phyloP scores from a whole-genome alignment of 805 yeast genomes.

The Suhomyces prunicola region DNA sequence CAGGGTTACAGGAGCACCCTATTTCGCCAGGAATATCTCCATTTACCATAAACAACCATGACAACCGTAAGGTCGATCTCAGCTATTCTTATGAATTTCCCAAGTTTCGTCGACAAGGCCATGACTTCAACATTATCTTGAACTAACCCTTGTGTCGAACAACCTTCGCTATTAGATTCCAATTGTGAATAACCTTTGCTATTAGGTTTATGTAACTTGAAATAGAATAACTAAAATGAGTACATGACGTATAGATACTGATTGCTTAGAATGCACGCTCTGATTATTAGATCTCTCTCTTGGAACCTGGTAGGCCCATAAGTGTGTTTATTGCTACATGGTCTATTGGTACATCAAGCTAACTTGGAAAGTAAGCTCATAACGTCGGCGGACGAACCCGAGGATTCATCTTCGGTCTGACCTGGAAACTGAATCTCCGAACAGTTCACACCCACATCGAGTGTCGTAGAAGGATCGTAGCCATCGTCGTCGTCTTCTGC shows the following conservation, averaged over 20 bases:
- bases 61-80: neutral
- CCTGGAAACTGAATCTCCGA: neutral
- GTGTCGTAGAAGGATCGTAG: neutral
- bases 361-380: slow-evolving; percentile 33
- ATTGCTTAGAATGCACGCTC: no score
- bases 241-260: neutral
- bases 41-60: neutral
- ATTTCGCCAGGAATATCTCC: neutral
- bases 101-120: neutral
- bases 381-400: slow-evolving; percentile 17
- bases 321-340: neutral
- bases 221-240: neutral
- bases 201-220: neutral
- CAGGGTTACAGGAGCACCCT: neutral
- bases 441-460: slow-evolving; percentile 2
- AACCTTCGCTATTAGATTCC: neutral
- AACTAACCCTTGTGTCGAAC: neutral
- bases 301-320: no score
- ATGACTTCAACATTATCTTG: slow-evolving; percentile 8
- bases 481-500: slow-evolving; percentile 2
- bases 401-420: neutral
- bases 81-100: neutral
- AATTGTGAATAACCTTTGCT: neutral
- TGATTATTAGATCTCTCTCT: no score
- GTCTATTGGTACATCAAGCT: slow-evolving; percentile 9